These are phyloP conservation scores for Vaccinium vitisidaea DNA, from an alignment of 148 eudicot genomes.

Conservation along the genomic window DNA sequence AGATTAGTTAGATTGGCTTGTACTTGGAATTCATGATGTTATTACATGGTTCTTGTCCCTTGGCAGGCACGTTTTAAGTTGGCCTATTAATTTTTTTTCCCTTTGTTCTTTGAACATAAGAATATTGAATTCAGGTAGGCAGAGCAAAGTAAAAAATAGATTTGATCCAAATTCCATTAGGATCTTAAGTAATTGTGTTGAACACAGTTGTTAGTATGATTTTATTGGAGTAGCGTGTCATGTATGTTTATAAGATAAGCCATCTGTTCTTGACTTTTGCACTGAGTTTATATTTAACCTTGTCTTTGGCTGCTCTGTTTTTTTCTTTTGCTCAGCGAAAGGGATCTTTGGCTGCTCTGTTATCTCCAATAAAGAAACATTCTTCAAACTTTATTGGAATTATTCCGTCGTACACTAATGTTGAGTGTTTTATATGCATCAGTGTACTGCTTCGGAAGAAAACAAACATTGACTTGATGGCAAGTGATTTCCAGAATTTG, in stretches of 20 bases:
- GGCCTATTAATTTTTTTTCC: background rate
- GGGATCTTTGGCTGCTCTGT: background rate
- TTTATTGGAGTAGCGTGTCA: background rate
- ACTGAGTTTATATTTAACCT: background rate
- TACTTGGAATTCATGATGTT: background rate
- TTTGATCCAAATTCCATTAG: background rate
- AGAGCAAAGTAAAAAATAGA: background rate
- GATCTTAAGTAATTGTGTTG: background rate
- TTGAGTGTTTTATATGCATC: slow-evolving; percentile 23
- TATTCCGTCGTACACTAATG: background rate
- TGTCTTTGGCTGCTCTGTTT: background rate
- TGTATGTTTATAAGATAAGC: background rate
- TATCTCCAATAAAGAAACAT: background rate
- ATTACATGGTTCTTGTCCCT: background rate
- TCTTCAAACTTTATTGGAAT: background rate
- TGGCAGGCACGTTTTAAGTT: background rate
- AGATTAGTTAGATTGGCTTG: background rate
- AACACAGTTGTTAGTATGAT: background rate
- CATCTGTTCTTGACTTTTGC: background rate
- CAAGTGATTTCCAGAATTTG: slow-evolving; percentile 65
- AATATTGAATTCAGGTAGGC: background rate
- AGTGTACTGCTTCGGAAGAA: slow-evolving; percentile 87
- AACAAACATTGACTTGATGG: slow-evolving; percentile 75
- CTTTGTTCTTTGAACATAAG: background rate
- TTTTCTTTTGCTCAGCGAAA: too few species aligned